Conservation (phyloP, 495 filamentous ascomycete species). For the Lophium mytilinum region DNA sequence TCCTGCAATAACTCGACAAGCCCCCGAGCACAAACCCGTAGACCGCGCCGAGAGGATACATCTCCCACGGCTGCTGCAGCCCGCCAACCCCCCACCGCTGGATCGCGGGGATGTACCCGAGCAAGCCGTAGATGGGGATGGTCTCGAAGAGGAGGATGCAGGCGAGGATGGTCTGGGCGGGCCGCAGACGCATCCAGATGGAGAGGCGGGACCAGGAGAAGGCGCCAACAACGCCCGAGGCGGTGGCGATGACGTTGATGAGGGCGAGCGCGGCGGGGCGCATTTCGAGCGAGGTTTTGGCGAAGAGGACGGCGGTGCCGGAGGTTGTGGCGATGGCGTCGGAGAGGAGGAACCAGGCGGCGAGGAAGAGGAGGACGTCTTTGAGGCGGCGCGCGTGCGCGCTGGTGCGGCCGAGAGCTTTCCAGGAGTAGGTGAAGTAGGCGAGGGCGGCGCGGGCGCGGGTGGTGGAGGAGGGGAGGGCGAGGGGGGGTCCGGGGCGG, state of each 20-base stretch:
- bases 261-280: slow-evolving; percentile 76
- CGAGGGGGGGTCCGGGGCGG: slow-evolving; percentile 77
- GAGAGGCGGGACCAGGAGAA: slow-evolving; percentile 83
- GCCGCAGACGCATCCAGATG: slow-evolving; percentile 51
- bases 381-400: slow-evolving; percentile 69
- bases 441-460: slow-evolving; percentile 31
- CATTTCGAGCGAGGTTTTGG: slow-evolving; percentile 90
- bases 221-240: slow-evolving; percentile 75
- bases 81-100: slow-evolving; percentile 66
- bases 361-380: slow-evolving; percentile 80
- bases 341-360: slow-evolving; percentile 88
- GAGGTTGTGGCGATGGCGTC: slow-evolving; percentile 93
- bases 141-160: slow-evolving; percentile 86
- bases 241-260: slow-evolving; percentile 85
- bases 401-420: slow-evolving; percentile 69
- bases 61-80: slow-evolving; percentile 89
- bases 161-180: slow-evolving; percentile 80
- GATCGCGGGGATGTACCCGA: slow-evolving; percentile 83
- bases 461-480: slow-evolving; percentile 12
- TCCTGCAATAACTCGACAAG: slow-evolving; percentile 86
- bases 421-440: slow-evolving; percentile 79
- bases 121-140: slow-evolving; percentile 83
- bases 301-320: slow-evolving; percentile 90
- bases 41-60: slow-evolving; percentile 85
- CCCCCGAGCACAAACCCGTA: slow-evolving; percentile 93